Evolutionary conservation across 495 filamentous ascomycete genomes (phyloP).

Genomic region (Oidiodendron maius): DNA sequence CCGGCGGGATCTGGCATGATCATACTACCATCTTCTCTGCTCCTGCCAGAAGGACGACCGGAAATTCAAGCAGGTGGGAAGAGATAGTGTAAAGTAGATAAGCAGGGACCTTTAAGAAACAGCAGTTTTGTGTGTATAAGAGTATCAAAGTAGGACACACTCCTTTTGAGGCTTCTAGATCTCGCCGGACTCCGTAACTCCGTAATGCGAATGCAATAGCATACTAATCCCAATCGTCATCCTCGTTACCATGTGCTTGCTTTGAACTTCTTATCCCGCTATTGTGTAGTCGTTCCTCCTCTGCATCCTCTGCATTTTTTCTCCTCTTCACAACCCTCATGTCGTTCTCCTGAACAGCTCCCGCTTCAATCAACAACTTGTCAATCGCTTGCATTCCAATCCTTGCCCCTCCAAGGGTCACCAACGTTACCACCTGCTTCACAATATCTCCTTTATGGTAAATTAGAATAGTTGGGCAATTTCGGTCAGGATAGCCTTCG

Average conservation of each 20-base stretch:
- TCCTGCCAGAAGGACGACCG: no score
- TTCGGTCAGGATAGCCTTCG: conserved; percentile 90
- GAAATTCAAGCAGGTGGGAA: no score
- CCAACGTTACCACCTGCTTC: conserved; percentile 80
- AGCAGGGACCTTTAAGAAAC: background rate
- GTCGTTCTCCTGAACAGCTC: conserved; percentile 71
- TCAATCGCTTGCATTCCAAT: conserved; percentile 64
- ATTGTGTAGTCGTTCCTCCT: conserved; percentile 36
- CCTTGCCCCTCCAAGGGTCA: conserved; percentile 63
- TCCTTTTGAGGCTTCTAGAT: background rate
- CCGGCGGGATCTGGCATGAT: background rate
- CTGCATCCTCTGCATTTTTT: conserved; percentile 52
- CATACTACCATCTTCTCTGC: background rate
- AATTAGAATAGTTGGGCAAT: conserved; percentile 89
- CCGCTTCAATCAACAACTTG: conserved; percentile 71
- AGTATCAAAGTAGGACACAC: background rate
- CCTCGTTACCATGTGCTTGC: conserved; percentile 41
- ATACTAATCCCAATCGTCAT: conserved; percentile 74
- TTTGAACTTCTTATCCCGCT: conserved; percentile 37
- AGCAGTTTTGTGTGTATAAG: no score
- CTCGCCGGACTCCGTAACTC: conserved; percentile 1
- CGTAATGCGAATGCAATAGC: background rate
- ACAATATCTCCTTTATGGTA: conserved; percentile 90
- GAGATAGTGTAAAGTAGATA: background rate
- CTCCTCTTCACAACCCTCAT: conserved; percentile 64